phyloP scores from a whole-genome alignment of 2,329 filamentous ascomycete species.

The Diaporthe australafricana region DNA sequence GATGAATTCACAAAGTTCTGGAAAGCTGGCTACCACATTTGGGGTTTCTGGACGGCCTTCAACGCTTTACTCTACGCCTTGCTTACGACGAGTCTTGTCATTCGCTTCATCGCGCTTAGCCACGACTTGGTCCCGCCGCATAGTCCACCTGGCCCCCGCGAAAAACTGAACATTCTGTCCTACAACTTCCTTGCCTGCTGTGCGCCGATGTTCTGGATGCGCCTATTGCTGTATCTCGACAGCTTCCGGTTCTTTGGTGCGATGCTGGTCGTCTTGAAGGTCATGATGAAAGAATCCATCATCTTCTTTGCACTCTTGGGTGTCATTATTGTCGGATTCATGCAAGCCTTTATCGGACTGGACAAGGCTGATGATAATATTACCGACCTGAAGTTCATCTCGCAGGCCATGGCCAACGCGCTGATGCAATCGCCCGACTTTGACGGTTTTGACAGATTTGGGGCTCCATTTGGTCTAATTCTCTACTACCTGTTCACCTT shows the following conservation, averaged over 20 bases:
- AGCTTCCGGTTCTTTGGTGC: conserved; percentile 95
- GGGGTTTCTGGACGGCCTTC: conserved; percentile 98
- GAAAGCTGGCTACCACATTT: conserved; percentile 91
- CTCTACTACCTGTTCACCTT: conserved; percentile 99
- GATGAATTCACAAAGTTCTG: conserved; percentile 91
- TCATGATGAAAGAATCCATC: conserved; percentile 92
- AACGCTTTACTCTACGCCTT: conserved; percentile 86
- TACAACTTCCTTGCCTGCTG: conserved; percentile 96
- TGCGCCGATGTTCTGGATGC: conserved; percentile 97
- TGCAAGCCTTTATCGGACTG: conserved; percentile 94
- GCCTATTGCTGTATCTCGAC: conserved; percentile 92
- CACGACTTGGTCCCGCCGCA: conserved; percentile 56
- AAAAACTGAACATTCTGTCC: conserved; percentile 80
- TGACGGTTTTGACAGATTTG: conserved; percentile 86
- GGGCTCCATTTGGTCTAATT: conserved; percentile 91
- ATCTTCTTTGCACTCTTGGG: conserved; percentile 95
- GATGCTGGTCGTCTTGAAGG: conserved; percentile 96
- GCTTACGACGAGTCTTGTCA: conserved; percentile 80
- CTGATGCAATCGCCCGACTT: conserved; percentile 95
- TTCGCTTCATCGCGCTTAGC: conserved; percentile 82
- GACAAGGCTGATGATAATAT: conserved; percentile 83
- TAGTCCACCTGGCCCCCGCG: conserved; percentile 58
- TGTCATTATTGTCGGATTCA: conserved; percentile 86
- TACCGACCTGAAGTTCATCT: conserved; percentile 78
- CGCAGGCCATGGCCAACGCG: conserved; percentile 87